Evolutionary conservation across 257 asterid species (phyloP), one percentile per base, ranked within the genome.

Genomic region (Craterostigma plantagineum): DNA sequence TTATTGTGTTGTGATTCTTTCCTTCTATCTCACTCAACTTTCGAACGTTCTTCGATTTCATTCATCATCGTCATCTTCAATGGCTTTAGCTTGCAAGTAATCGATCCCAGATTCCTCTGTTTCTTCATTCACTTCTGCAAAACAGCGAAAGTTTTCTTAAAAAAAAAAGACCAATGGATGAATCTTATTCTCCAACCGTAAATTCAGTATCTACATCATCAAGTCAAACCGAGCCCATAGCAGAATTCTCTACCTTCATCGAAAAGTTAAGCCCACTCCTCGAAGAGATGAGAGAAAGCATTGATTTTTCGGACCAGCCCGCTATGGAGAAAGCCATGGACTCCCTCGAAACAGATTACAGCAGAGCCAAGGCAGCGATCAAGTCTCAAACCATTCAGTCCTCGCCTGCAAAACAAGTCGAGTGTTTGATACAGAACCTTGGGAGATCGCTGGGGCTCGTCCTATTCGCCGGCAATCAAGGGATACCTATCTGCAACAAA

Each of bases 361-460:
- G 16, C 6, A 72, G 70, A 0, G 91, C 87, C 0, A 67, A 62
- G 52, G 59, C 56, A 9, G 66, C 51, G 13, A 17, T 71, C 40
- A 60, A 60, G 12, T 47, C 57, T 34, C 50, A 56, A 18, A 50
- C 56, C 3, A 12, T 46, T 36, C 59, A 43, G 0, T 70, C 74
- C 16, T 66, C 81, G 4, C 96, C 86, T 0, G 55, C 57, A 18
- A 72, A 78, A 56, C 63, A 68, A 33, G 64, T 86, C 7, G 86
- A 75, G 51, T 53, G 47, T 27, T 46, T 70, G 43, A 56, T 70
- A 0, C 81, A 79, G 16, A 81, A 69, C 52, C 81, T 86, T 4
- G 92, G 84, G 4, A 62, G 94, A 42, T 79, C 87, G 34, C 53
- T 86, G 50, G 96, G 92, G 41, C 91, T 86, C 36, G 82, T 81